phyloP scores from a whole-genome alignment of 352 stramenopile species.

The Globisporangium cystogenes region DNA sequence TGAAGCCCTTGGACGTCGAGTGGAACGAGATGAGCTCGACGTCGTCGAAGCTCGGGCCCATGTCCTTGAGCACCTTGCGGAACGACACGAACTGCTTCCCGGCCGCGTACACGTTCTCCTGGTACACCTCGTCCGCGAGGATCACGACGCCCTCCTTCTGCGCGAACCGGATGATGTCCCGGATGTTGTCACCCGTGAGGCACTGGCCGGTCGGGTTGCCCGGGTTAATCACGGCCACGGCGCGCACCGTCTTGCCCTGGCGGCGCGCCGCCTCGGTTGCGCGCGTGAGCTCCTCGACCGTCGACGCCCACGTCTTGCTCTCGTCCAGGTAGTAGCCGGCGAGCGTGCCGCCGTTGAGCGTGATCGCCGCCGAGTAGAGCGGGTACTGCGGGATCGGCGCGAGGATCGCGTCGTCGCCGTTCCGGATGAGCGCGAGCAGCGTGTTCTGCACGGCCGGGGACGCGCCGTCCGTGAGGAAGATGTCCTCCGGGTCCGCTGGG shows the following conservation, averaged over 20 bases:
- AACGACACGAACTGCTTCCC: conserved; percentile 93
- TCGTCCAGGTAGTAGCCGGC: conserved; percentile 98
- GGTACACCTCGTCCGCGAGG: conserved; percentile 99
- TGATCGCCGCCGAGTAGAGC: conserved; percentile 97
- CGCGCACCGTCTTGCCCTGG: conserved; percentile 90
- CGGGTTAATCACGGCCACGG: conserved; percentile 99
- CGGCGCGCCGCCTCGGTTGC: conserved; percentile 84
- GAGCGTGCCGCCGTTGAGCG: conserved; percentile 92
- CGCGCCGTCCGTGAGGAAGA: conserved; percentile 97
- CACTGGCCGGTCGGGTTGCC: conserved; percentile 98
- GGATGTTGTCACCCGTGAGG: conserved; percentile 83
- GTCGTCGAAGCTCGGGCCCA: conserved; percentile 73
- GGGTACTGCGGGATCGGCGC: conserved; percentile 99
- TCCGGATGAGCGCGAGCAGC: conserved; percentile 88
- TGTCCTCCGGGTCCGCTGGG: conserved; percentile 89
- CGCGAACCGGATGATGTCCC: conserved; percentile 96
- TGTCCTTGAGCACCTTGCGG: conserved; percentile 91
- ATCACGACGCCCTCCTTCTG: conserved; percentile 93
- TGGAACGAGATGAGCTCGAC: conserved; percentile 99
- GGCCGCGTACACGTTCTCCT: conserved; percentile 98
- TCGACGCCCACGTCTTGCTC: conserved; percentile 88
- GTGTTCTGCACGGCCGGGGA: conserved; percentile 93
- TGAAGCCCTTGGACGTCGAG: conserved; percentile 98
- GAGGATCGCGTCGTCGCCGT: conserved; percentile 88
- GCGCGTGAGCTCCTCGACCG: conserved; percentile 87